phyloP scores from a whole-genome alignment of 345 rosid species.

The Cardiospermum halicacabum region DNA sequence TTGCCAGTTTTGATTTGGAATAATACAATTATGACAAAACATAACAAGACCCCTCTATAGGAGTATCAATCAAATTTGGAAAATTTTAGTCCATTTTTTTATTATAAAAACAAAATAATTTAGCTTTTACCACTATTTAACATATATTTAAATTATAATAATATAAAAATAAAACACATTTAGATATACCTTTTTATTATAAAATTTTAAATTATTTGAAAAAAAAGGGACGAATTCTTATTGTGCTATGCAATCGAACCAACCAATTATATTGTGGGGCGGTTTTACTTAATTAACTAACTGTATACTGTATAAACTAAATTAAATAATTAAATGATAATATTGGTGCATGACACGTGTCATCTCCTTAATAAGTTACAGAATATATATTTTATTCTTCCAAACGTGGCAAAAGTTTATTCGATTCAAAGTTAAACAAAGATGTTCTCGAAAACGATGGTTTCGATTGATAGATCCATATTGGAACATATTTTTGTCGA shows the following conservation, averaged over 20 bases:
- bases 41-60: too few relatives aligned
- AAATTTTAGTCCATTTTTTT: too few relatives aligned
- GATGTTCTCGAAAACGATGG: conserved; percentile 25
- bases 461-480: conserved; percentile 7
- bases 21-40: conserved; percentile 8
- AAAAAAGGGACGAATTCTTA: conserved; percentile 1
- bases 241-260: conserved; percentile 15
- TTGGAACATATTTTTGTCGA: conserved; percentile 22
- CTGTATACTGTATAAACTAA: neutral
- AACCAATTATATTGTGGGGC: conserved; percentile 26
- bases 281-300: conserved; percentile 21
- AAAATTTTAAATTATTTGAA: too few relatives aligned
- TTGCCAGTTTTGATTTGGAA: conserved; percentile 12
- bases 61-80: too few relatives aligned
- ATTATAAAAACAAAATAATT: too few relatives aligned
- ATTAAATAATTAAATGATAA: neutral
- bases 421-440: conserved; percentile 24
- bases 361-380: neutral
- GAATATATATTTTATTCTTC: conserved; percentile 5
- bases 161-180: too few relatives aligned
- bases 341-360: conserved; percentile 12
- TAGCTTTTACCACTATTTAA: too few relatives aligned
- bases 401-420: conserved; percentile 30
- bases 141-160: too few relatives aligned
- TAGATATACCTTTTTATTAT: too few relatives aligned